Evolutionary conservation across 371 early-diverging fungal genomes (phyloP).

Genomic region (Mortierella sp.): DNA sequence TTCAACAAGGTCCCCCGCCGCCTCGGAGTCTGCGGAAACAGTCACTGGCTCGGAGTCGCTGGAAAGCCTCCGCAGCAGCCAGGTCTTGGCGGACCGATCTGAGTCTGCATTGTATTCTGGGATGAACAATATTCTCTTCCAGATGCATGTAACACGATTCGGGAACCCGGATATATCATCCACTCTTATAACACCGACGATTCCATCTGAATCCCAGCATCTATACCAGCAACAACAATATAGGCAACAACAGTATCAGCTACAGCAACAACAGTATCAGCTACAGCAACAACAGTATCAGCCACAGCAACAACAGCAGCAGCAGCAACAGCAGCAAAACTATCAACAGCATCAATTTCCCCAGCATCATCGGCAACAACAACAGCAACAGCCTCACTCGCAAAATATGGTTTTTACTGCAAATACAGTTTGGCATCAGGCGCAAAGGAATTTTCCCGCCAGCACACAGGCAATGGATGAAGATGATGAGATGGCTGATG

Average conservation of each 20-base stretch:
- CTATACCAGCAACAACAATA: not conserved
- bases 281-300: slow-evolving; percentile 8
- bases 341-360: not conserved
- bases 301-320: not conserved
- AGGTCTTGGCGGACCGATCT: not conserved
- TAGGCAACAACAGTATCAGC: slow-evolving; percentile 21
- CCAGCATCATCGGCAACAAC: not conserved
- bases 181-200: not conserved
- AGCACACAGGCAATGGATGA: slow-evolving; percentile 13
- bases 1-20: slow-evolving; percentile 19
- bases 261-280: slow-evolving; percentile 14
- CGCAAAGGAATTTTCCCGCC: not conserved
- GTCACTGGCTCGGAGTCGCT: not conserved
- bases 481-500: slow-evolving; percentile 54
- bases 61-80: not conserved
- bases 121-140: slow-evolving; percentile 45
- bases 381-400: not conserved
- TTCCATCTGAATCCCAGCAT: not conserved
- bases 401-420: slow-evolving; percentile 7
- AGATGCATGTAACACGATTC: slow-evolving; percentile 40
- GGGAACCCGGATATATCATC: slow-evolving; percentile 28
- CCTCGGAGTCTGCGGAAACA: not conserved
- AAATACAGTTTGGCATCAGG: slow-evolving; percentile 27
- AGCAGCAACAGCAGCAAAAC: not conserved
- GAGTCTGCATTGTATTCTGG: slow-evolving; percentile 20